phyloP scores from a whole-genome alignment of 2,329 filamentous ascomycete genomes.

The Macrophomina pseudophaseolina region DNA sequence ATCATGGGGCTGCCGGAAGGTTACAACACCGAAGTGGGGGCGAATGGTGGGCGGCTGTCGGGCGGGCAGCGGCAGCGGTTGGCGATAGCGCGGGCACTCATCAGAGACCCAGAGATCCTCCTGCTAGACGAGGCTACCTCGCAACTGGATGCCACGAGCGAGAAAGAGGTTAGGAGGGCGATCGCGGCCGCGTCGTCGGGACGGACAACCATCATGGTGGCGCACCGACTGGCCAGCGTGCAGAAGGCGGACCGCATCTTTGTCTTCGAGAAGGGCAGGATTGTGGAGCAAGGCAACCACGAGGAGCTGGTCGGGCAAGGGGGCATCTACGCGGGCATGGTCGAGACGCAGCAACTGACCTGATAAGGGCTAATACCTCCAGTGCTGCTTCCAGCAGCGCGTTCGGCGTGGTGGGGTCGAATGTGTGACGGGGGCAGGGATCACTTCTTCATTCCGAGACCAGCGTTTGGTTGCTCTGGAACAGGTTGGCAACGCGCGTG shows the following conservation, averaged over 20 bases:
- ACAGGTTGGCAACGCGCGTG: background rate
- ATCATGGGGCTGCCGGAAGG: conserved; percentile 54
- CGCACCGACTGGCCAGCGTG: conserved; percentile 76
- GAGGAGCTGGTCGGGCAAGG: conserved; percentile 57
- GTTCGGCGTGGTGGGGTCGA: conserved; percentile 19
- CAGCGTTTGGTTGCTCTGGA: background rate
- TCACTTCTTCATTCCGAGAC: background rate
- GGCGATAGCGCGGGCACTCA: conserved; percentile 52
- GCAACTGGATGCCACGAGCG: conserved; percentile 53
- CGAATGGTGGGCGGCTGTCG: conserved; percentile 49
- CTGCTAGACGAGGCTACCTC: conserved; percentile 55
- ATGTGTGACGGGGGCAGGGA: conserved; percentile 5
- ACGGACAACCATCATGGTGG: conserved; percentile 73
- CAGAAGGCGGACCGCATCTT: conserved; percentile 82
- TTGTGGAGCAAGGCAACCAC: conserved; percentile 68
- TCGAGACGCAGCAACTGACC: conserved; percentile 42
- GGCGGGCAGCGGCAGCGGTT: conserved; percentile 54
- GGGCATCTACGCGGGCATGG: conserved; percentile 44
- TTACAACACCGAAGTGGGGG: conserved; percentile 53
- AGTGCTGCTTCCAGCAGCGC: conserved; percentile 12
- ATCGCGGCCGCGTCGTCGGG: conserved; percentile 48
- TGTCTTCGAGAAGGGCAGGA: conserved; percentile 70
- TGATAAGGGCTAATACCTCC: conserved; percentile 29
- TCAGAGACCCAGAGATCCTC: conserved; percentile 53
- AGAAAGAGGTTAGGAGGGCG: conserved; percentile 49